Conservation (phyloP, 2,329 filamentous ascomycete species). For the Beauveria asiatica region DNA sequence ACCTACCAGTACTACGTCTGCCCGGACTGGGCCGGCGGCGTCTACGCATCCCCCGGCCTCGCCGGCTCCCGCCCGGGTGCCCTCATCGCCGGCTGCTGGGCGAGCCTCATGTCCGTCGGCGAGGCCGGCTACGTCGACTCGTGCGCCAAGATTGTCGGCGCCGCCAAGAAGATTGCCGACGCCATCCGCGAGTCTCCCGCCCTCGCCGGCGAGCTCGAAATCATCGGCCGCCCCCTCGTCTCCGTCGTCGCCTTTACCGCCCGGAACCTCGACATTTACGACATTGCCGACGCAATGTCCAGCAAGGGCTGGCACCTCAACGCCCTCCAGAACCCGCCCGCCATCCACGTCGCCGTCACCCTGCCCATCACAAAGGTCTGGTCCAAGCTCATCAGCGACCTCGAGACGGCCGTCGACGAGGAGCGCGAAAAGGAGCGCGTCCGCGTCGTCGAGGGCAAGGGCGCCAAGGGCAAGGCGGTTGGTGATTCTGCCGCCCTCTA, state of each 20-base stretch:
- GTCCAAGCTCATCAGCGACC: constrained; percentile 68
- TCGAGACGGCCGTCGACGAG: constrained; percentile 56
- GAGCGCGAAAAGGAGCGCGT: constrained; percentile 77
- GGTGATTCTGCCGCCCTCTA: constrained; percentile 85
- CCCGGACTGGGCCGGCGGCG: constrained; percentile 89
- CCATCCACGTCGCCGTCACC: constrained; percentile 90
- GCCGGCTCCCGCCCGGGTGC: constrained; percentile 89
- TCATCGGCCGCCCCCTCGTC: constrained; percentile 80
- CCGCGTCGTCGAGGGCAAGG: constrained; percentile 60
- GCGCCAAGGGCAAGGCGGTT: constrained; percentile 54
- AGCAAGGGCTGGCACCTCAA: constrained; percentile 90
- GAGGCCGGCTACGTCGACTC: constrained; percentile 81
- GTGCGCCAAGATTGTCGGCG: constrained; percentile 80
- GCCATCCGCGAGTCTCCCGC: constrained; percentile 62
- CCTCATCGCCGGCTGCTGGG: constrained; percentile 93
- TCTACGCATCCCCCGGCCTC: constrained; percentile 88
- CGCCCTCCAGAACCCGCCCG: constrained; percentile 81
- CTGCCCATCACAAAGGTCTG: constrained; percentile 74
- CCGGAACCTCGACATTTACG: constrained; percentile 84
- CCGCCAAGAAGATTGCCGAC: constrained; percentile 72
- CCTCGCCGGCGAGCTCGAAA: constrained; percentile 63
- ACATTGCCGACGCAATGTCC: constrained; percentile 83
- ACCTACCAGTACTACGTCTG: constrained; percentile 95
- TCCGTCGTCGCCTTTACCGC: constrained; percentile 83
- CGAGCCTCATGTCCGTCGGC: constrained; percentile 79